Conservation (phyloP, 2,329 filamentous ascomycete genomes). For the Colletotrichum sp. region DNA sequence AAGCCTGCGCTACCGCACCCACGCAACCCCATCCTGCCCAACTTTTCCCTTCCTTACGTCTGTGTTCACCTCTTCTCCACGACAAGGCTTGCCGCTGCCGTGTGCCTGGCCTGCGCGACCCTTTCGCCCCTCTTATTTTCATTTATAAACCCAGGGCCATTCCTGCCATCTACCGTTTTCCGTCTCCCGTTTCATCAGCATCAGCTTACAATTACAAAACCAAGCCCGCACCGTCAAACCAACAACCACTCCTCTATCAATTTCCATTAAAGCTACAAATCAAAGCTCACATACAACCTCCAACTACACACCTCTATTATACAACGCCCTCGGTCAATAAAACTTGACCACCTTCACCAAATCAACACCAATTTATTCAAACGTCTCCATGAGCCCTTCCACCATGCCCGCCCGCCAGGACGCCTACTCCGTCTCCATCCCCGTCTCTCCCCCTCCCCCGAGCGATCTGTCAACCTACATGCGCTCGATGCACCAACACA, state of each 20-base stretch:
- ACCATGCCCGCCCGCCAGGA: slow-evolving; percentile 46
- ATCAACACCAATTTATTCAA: background rate
- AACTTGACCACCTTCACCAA: background rate
- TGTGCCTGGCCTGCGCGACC: background rate
- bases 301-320: background rate
- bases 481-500: slow-evolving; percentile 68
- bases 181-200: slow-evolving; percentile 16
- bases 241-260: background rate
- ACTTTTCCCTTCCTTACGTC: slow-evolving; percentile 5
- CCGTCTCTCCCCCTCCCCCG: slow-evolving; percentile 42
- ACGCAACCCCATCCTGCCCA: slow-evolving; percentile 17
- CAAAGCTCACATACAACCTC: background rate
- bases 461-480: slow-evolving; percentile 62
- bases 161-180: slow-evolving; percentile 17
- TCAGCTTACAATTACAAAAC: background rate
- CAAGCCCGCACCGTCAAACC: background rate
- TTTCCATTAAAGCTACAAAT: background rate
- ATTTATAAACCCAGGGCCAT: slow-evolving; percentile 21
- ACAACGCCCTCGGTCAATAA: background rate
- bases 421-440: slow-evolving; percentile 35
- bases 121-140: slow-evolving; percentile 20
- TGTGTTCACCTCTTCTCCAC: slow-evolving; percentile 20
- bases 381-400: slow-evolving; percentile 18
- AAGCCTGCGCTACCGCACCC: background rate
- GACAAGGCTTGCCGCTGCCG: slow-evolving; percentile 7